Percentiles rank a stretch among this genome's conserved stretches.
Evolutionary conservation across 2,329 filamentous ascomycete genomes (phyloP).

Genomic region (Pyrenophora seminiperda): DNA sequence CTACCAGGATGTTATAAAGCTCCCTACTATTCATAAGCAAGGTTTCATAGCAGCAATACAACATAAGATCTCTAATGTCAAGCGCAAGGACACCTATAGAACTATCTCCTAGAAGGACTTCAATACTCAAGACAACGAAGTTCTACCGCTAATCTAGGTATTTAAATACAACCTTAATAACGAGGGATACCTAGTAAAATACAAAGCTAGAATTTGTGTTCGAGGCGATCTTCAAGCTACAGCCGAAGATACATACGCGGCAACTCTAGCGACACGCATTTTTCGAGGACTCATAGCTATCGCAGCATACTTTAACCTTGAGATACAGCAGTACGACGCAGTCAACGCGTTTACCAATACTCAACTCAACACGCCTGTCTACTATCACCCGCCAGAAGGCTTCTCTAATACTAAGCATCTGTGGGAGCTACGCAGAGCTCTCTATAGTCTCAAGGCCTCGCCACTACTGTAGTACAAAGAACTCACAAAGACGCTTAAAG

Average conservation of each 20-base stretch:
- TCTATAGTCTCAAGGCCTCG: background rate
- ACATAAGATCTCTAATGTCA: constrained; percentile 10
- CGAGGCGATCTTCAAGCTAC: constrained; percentile 17
- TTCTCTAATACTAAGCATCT: background rate
- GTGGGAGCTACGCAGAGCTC: background rate
- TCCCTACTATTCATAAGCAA: constrained; percentile 12
- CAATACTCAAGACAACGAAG: constrained; percentile 12
- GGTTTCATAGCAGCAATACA: constrained; percentile 16
- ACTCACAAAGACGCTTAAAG: background rate
- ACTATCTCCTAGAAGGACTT: constrained; percentile 20
- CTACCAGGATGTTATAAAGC: constrained; percentile 17
- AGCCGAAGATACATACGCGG: constrained; percentile 20
- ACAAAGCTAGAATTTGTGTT: constrained; percentile 20
- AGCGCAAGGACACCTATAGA: constrained; percentile 16
- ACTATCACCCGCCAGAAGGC: background rate
- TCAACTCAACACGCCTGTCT: background rate
- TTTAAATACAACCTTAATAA: constrained; percentile 23
- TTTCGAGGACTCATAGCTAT: constrained; percentile 30
- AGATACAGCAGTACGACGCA: constrained; percentile 1
- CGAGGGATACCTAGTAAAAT: constrained; percentile 18
- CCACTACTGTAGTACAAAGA: constrained; percentile 7
- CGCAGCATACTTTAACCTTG: constrained; percentile 23
- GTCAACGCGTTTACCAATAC: too few relatives aligned
- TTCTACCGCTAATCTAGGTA: constrained; percentile 16
- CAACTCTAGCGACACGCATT: constrained; percentile 24